phyloP scores from a whole-genome alignment of 163 green algal genomes.

The Coccomyxa subellipsoidea region DNA sequence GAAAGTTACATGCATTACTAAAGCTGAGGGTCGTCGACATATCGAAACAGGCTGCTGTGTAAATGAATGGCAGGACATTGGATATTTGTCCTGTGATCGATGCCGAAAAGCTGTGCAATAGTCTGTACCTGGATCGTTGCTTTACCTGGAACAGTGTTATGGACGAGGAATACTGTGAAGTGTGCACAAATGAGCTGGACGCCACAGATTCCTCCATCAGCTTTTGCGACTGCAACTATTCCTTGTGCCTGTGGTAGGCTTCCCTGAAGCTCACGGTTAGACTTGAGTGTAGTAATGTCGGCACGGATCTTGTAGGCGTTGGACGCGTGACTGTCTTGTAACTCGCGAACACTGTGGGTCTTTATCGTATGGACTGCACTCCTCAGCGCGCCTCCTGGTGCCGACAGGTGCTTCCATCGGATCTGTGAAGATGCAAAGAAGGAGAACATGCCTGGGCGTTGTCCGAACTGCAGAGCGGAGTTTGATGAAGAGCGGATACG shows the following conservation, averaged over 20 bases:
- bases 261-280: background rate
- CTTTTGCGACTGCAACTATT: slow-evolving; percentile 52
- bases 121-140: background rate
- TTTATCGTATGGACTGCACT: background rate
- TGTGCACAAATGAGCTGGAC: slow-evolving; percentile 69
- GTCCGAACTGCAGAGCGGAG: slow-evolving; percentile 77
- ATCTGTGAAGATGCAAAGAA: slow-evolving; percentile 82
- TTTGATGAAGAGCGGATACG: slow-evolving; percentile 84
- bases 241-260: slow-evolving; percentile 40
- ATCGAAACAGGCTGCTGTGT: background rate
- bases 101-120: background rate
- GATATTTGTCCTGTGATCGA: background rate
- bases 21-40: background rate
- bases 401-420: slow-evolving; percentile 73
- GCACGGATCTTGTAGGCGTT: too few species aligned
- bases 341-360: too few species aligned
- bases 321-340: too few species aligned
- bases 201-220: slow-evolving; percentile 55
- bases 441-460: slow-evolving; percentile 61
- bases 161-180: slow-evolving; percentile 44
- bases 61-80: background rate
- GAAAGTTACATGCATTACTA: too few species aligned
- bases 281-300: too few species aligned
- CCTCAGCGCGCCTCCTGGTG: background rate
- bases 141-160: background rate